Base-by-base conservation (phyloP, 805 yeast genomes). In the Ogataea zsoltii region DNA sequence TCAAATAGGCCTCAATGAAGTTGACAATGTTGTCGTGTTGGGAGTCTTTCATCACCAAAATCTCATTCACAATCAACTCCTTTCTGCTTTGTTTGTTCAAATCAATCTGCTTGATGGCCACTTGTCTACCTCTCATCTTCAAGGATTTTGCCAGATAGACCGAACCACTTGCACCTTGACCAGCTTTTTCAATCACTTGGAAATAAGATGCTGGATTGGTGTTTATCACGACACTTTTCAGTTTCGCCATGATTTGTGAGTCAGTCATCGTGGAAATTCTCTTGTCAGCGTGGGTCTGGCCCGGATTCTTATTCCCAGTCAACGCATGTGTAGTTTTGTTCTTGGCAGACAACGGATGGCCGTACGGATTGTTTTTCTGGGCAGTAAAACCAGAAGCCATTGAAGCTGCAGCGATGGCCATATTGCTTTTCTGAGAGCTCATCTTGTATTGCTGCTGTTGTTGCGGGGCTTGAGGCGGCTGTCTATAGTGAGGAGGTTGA, bases 111-210 rank as follows among this genome's bases (percentile, higher is more conserved):
- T 94, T 94, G 50, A 94, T 89, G 7, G 99, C 99, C 38, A 94
- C 97, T 57, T 85, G 84, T 45, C 74, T 71, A 37, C 81, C 80
- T 14, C 57, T 52, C 51, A 62, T 42, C 44, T 73, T 74, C 39
- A 79, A 67, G 37, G 85, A 76, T 59, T 80, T 83, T 0, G 97
- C 97, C 39, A 90, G 72, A 61, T 86, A 94, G 15, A 94, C 99
- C 3, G 95, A 89, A 15, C 99, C 99, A 51, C 91, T 81, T 0
- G 99, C 99, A 59, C 99, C 99, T 69, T 94, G 98, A 14, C 99
- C 99, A 1, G 92, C 94, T 54, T 85, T 84, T 61, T 84, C 89
- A 49, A 87, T 75, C 67, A 85, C 82, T 58, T 80, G 80, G 69
- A 86, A 87, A 49, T 76, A 76, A 33, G 89, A 85, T 6, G 88